Base-by-base conservation (phyloP, 306 rosid species). In the Casuarina cunninghamiana region DNA sequence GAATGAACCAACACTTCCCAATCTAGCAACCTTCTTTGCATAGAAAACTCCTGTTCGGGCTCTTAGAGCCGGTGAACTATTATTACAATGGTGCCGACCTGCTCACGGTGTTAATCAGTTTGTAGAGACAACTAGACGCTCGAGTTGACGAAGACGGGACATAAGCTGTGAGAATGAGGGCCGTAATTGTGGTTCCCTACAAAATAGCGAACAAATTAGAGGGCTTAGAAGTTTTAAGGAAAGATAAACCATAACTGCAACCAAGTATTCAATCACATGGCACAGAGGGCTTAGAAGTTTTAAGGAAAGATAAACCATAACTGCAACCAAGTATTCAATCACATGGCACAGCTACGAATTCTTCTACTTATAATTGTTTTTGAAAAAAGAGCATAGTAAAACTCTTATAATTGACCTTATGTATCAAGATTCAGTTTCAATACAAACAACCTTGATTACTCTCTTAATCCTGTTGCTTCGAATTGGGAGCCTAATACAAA, bases 171-270 rank as follows among this genome's bases (percentile, higher is more conserved):
- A 66, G 86, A 96, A 96, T 35, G 99, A 93, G 10, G 99, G 99
- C 76, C 99, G 90, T 91, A 91, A 74, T 65, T 96, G 92, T 61
- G 98, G 89, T 72, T 96, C 98, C 88, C 99, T 96, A 91, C 79
- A 84, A 81, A 61, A 77, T 38, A 37, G 73, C 46, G 61, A 35
- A 45, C 53, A 75, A 58, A 37, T 53, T 4, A 15, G 75, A 79
- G 67, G 43, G 72, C 60, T 73, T 19, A 49, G 32, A 51, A 69
- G 50, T n/a, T 19, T 38, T 71, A 46, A 38, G 45, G 42, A 50
- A 55, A 43, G 5, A 70, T 53, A 37, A n/a, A 48, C 32, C 32
- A 26, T 26, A 0, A 26, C 32, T 26, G 32, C 32, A 26, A 26
- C 32, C 32, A 26, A 26, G 32, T 26, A 26, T 26, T 26, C 32